A percentile compares a stretch with the other conserved stretches of the same genome.
Evolutionary conservation across 1,284 basidiomycete genomes (phyloP).

Genomic region (Coniferiporia sulphurascens): DNA sequence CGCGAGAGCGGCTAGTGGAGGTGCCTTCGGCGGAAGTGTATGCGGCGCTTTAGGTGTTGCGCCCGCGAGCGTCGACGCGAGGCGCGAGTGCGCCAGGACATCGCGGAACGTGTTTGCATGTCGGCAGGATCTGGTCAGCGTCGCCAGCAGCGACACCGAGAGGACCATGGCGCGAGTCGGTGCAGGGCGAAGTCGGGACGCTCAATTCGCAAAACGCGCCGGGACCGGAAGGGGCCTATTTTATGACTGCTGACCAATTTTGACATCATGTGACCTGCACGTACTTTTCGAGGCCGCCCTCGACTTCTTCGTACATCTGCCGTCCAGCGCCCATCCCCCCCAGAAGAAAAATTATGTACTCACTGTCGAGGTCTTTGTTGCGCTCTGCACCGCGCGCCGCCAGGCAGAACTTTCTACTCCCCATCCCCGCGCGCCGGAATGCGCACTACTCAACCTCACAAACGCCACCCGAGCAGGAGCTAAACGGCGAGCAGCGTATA

Average conservation of each 20-base stretch:
- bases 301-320: too few relatives aligned
- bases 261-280: too few relatives aligned
- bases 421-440: not conserved
- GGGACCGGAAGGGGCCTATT: not conserved
- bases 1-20: not conserved
- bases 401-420: too few relatives aligned
- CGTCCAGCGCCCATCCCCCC: not conserved
- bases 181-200: not conserved
- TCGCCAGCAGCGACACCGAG: constrained; percentile 3
- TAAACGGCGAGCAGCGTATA: constrained; percentile 68
- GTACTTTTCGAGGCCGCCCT: too few relatives aligned
- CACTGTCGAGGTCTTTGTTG: not conserved
- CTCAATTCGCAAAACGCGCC: too few relatives aligned
- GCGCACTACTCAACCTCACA: constrained; percentile 1
- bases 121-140: constrained; percentile 7
- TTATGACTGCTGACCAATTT: too few relatives aligned
- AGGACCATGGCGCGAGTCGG: not conserved
- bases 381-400: not conserved
- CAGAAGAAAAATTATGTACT: not conserved
- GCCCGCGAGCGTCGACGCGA: not conserved
- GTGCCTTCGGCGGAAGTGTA: not conserved
- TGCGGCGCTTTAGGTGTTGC: not conserved
- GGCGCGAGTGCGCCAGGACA: not conserved
- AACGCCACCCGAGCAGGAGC: constrained; percentile 23
- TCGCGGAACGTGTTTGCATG: constrained; percentile 1